Evolutionary conservation across 805 yeast species (phyloP).

Genomic region (Myxozyma neotropica): DNA sequence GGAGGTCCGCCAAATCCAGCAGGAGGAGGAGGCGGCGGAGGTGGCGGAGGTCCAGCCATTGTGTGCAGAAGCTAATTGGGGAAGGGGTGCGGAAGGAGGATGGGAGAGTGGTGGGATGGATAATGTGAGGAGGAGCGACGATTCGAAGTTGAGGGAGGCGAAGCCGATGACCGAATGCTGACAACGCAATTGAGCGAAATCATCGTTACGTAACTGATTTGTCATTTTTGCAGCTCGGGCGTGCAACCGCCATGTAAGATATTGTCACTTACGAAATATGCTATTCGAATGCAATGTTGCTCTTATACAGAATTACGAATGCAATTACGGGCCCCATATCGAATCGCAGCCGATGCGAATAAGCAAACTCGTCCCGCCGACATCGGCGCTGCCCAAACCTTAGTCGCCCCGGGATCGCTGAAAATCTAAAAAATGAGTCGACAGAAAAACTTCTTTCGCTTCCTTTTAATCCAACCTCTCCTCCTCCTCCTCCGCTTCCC

Average conservation of each 20-base stretch:
- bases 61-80: not conserved
- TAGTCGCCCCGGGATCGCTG: constrained; percentile 1
- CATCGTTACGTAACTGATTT: no score
- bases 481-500: constrained; percentile 4
- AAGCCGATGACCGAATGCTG: no score
- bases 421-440: constrained; percentile 12
- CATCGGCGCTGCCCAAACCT: not conserved
- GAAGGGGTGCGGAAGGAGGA: no score
- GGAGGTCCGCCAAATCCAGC: constrained; percentile 34
- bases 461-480: not conserved
- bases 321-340: not conserved
- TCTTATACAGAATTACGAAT: no score
- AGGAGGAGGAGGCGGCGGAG: constrained; percentile 17
- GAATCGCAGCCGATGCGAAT: not conserved
- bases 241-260: no score
- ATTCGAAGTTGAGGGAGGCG: no score
- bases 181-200: no score
- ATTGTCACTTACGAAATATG: no score
- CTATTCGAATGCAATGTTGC: no score
- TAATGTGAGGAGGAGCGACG: no score
- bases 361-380: not conserved
- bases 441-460: constrained; percentile 1
- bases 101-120: not conserved
- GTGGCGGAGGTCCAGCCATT: constrained; percentile 27
- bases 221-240: no score